Percentiles rank a stretch among this genome's conserved stretches.
These are phyloP conservation scores for Thraustochytrium sp. DNA, from an alignment of 352 stramenopile genomes.

Conservation along the genomic window DNA sequence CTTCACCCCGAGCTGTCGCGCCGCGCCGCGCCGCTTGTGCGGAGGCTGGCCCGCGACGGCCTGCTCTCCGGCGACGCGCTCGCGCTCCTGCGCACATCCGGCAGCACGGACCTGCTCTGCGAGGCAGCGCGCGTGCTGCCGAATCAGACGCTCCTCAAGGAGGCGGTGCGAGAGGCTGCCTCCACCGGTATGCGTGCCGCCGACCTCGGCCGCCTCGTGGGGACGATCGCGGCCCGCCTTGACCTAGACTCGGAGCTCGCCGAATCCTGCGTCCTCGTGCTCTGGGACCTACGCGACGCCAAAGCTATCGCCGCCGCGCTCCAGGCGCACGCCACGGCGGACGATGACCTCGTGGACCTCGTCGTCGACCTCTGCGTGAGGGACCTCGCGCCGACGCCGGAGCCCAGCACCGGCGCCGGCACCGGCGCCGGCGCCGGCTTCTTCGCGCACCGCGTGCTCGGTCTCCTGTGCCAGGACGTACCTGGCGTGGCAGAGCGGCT, in stretches of 20 bases:
- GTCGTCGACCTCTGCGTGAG: neutral
- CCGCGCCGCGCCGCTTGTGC: neutral
- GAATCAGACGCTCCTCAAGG: neutral
- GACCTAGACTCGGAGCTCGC: neutral
- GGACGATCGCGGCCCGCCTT: neutral
- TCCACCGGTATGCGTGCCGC: neutral
- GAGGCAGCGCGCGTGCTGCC: neutral
- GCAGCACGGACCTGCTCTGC: neutral
- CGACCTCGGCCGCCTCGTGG: neutral
- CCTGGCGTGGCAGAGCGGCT: neutral
- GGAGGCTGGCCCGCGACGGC: neutral
- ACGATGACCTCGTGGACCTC: neutral
- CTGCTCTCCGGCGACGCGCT: neutral
- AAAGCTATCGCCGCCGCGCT: neutral
- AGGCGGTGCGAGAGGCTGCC: neutral
- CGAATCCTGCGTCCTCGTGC: neutral
- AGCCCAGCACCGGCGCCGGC: too few relatives aligned
- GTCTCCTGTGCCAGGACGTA: neutral
- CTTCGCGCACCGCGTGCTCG: conserved; percentile 12
- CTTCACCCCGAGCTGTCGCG: neutral
- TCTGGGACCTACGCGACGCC: conserved; percentile 8
- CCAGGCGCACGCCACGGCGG: neutral
- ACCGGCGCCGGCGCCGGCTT: neutral
- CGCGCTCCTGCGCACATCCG: neutral
- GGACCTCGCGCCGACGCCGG: neutral